Evolutionary conservation across 1,139 yeast genomes (phyloP).

Genomic region (Blastobotrys petasosporus): DNA sequence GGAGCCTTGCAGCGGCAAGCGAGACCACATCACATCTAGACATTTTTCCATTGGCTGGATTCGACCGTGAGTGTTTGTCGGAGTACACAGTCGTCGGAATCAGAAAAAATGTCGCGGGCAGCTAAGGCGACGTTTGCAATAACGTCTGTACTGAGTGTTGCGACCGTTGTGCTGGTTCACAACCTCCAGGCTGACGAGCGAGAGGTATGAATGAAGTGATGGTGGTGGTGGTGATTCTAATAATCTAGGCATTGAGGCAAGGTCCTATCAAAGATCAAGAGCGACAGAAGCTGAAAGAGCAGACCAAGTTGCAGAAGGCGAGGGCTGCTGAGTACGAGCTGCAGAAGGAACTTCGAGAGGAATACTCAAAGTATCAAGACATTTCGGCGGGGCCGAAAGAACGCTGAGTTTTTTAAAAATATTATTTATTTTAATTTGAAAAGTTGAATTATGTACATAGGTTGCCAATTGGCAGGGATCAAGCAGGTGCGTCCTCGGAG

Average conservation of each 20-base stretch:
- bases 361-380: conserved; percentile 55
- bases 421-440: no score
- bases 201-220: conserved; percentile 28
- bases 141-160: conserved; percentile 51
- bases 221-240: neutral
- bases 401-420: no score
- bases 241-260: conserved; percentile 49
- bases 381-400: conserved; percentile 5
- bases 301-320: conserved; percentile 41
- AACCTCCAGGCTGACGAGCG: conserved; percentile 62
- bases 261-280: conserved; percentile 78
- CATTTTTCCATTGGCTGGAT: no score
- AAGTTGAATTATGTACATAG: no score
- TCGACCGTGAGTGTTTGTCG: no score
- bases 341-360: conserved; percentile 60
- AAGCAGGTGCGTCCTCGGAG: neutral
- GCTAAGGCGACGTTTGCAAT: conserved; percentile 63
- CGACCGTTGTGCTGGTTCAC: conserved; percentile 62
- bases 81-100: neutral
- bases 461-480: no score
- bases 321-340: conserved; percentile 70
- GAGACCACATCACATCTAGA: no score
- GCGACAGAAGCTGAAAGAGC: conserved; percentile 38
- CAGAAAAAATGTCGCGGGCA: conserved; percentile 56
- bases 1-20: no score